Conservation (phyloP, 108 stramenopile genomes). For the Cyclotella atomus region DNA sequence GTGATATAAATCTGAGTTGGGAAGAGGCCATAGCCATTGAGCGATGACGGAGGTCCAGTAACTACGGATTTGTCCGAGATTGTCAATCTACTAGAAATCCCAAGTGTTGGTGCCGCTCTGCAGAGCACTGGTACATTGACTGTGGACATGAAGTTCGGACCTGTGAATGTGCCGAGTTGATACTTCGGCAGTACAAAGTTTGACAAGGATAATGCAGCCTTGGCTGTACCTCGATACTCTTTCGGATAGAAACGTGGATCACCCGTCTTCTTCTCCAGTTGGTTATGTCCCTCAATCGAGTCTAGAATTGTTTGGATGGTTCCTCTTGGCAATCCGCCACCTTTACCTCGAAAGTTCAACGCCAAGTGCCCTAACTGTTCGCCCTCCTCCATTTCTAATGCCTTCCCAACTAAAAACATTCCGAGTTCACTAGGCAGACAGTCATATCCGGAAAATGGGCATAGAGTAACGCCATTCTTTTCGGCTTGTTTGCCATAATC, state of each 20-base stretch:
- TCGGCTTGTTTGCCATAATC: slow-evolving; percentile 18
- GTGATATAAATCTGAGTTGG: slow-evolving; percentile 13
- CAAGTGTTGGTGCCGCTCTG: slow-evolving; percentile 14
- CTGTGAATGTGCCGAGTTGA: slow-evolving; percentile 19
- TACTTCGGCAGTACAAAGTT: slow-evolving; percentile 10
- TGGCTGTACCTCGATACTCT: slow-evolving; percentile 13
- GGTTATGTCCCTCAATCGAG: slow-evolving; percentile 1
- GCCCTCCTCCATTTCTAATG: slow-evolving; percentile 7
- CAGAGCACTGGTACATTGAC: slow-evolving; percentile 24
- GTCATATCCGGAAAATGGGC: slow-evolving; percentile 23
- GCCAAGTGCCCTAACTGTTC: slow-evolving; percentile 1
- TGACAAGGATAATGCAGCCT: slow-evolving; percentile 12
- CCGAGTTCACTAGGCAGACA: slow-evolving; percentile 21
- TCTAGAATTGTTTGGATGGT: slow-evolving; percentile 26
- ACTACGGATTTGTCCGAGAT: slow-evolving; percentile 20
- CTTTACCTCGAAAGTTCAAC: slow-evolving; percentile 18
- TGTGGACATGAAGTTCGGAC: slow-evolving; percentile 27
- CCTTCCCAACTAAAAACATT: slow-evolving; percentile 18
- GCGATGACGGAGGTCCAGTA: slow-evolving; percentile 8
- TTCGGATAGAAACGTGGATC: slow-evolving; percentile 8
- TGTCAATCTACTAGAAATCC: slow-evolving; percentile 7
- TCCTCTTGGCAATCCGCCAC: slow-evolving; percentile 24
- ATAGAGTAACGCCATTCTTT: slow-evolving; percentile 6
- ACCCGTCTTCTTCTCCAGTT: neutral
- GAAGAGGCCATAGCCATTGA: slow-evolving; percentile 23